phyloP scores from a whole-genome alignment of 257 asterid genomes.

The Orobanche coerulescens region DNA sequence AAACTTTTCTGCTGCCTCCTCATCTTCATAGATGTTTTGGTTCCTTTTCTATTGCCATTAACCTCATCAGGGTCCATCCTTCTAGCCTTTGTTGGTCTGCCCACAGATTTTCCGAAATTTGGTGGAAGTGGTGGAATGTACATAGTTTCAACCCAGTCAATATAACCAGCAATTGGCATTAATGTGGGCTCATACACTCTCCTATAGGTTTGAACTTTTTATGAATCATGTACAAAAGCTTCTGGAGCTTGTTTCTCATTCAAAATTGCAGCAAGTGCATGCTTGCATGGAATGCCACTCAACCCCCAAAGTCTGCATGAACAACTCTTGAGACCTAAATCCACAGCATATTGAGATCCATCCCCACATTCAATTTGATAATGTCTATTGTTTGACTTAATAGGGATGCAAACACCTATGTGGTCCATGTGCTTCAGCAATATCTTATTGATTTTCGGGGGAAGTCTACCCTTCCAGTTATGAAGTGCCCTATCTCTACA shows the following conservation, averaged over 20 bases:
- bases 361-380: background rate
- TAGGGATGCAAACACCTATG: background rate
- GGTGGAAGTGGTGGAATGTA: background rate
- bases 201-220: background rate
- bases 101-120: background rate
- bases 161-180: background rate
- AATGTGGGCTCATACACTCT: background rate
- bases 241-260: background rate
- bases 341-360: background rate
- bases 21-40: background rate
- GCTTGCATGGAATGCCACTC: background rate
- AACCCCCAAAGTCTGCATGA: background rate
- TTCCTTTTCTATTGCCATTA: background rate
- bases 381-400: background rate
- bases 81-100: background rate
- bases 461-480: too few relatives aligned
- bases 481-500: too few relatives aligned
- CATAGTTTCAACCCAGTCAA: background rate
- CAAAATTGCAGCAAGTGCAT: background rate
- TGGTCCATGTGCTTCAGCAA: background rate
- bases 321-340: too few relatives aligned
- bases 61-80: background rate
- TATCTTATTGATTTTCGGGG: too few relatives aligned
- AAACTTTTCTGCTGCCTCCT: background rate
- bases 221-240: too few relatives aligned